Percentiles rank a stretch among this genome's conserved stretches.
Conservation (phyloP, 306 rosid species). For the Cicer arietinum region DNA sequence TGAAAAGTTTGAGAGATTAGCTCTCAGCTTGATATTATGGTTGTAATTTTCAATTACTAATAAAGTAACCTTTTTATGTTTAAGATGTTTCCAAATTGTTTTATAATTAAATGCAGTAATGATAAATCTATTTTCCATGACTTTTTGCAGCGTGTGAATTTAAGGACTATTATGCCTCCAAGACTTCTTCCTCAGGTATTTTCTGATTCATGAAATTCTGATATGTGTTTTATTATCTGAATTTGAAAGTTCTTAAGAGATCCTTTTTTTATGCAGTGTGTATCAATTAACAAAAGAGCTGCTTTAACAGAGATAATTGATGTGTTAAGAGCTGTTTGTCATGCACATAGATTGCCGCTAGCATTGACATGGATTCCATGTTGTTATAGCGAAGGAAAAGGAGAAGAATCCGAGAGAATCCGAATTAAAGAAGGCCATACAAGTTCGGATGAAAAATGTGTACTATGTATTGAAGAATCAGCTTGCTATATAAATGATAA, state of each 20-base stretch:
- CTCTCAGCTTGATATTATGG: background rate
- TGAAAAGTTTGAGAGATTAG: too few relatives aligned
- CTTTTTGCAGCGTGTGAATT: constrained; percentile 69
- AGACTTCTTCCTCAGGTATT: constrained; percentile 77
- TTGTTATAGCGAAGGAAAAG: constrained; percentile 54
- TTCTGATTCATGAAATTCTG: background rate
- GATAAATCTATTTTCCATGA: constrained; percentile 33
- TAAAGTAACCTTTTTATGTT: background rate
- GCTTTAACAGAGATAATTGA: constrained; percentile 83
- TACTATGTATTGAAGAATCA: constrained; percentile 84
- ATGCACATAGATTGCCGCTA: constrained; percentile 88
- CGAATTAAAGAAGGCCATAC: constrained; percentile 56
- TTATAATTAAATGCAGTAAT: constrained; percentile 23
- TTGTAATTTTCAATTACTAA: constrained; percentile 17
- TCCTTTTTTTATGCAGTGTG: constrained; percentile 57
- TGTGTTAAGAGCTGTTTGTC: constrained; percentile 87
- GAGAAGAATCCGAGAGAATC: constrained; percentile 51
- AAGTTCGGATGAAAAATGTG: constrained; percentile 59
- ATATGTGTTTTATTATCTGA: constrained; percentile 20
- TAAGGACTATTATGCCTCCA: constrained; percentile 63
- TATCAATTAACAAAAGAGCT: constrained; percentile 69
- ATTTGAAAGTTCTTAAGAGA: constrained; percentile 41
- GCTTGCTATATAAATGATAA: constrained; percentile 81
- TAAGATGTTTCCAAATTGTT: constrained; percentile 16
- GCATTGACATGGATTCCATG: constrained; percentile 97